Evolutionary conservation across 2,329 filamentous ascomycete genomes (phyloP), one percentile per base, ranked within the genome.

Genomic region (Myotisia sp.): DNA sequence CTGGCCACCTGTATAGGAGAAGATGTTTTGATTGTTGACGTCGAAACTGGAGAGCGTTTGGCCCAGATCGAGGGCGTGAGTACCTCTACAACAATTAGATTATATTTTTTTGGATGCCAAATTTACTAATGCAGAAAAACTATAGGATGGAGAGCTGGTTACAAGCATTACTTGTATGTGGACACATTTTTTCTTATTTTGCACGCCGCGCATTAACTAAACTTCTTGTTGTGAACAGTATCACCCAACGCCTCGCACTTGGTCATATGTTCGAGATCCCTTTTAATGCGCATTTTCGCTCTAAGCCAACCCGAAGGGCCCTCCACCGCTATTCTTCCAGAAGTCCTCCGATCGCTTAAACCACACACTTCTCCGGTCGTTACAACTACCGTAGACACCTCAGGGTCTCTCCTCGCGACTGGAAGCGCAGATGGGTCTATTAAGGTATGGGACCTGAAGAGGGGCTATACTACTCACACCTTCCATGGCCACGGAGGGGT

Each of bases 401-500:
- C 86, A 1, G 80, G 86, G 49, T 92, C 87, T 2, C 65, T 98
- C 8, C 67, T 98, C 27, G 90, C 86, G 10, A 95, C 87, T 10
- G 90, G 92, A 42, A 83, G 82, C 31, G 86, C 90, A 3, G 90
- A 98, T 52, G 90, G 90, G 16, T 74, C 80, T 1, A 82, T 95
- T 48, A 98, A 98, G 57, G 78, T 98, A 34, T 98, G 87, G 87
- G 90, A 98, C 58, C 84, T 98, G 39, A 67, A 70, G 32, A 83
- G 78, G 28, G 90, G 90, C 14, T 95, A 81, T 56, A 76, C 85
- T 20, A 98, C 92, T 18, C 90, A 98, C 58, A 93, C 84, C 0
- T 92, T 98, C 57, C 80, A 87, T 46, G 86, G 86, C 1, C 87
- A 92, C 37, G 85, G 85, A 39, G 86, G 90, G 6, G 70, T 98